phyloP scores from a whole-genome alignment of 2,329 filamentous ascomycete genomes.

The Fusarium graminum region DNA sequence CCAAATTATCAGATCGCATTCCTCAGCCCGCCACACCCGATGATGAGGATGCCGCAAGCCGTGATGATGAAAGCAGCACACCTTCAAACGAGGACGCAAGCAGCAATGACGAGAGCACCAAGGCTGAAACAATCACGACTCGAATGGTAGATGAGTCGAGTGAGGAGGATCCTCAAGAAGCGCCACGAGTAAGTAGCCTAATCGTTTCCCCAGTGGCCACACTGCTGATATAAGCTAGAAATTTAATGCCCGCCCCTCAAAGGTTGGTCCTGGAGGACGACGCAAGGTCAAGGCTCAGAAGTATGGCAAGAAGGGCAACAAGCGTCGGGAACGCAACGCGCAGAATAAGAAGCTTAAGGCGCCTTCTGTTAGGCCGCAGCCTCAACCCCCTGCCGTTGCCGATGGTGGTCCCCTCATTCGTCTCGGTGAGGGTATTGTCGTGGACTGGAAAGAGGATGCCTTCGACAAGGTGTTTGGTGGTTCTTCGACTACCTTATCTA shows the following conservation, averaged over 20 bases:
- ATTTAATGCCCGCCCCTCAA: constrained; percentile 45
- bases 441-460: constrained; percentile 84
- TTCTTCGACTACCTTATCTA: constrained; percentile 51
- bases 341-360: constrained; percentile 57
- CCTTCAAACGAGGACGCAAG: constrained; percentile 66
- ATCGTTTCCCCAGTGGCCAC: neutral
- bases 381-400: constrained; percentile 55
- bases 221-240: constrained; percentile 22
- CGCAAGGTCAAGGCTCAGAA: constrained; percentile 63
- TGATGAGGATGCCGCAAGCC: constrained; percentile 64
- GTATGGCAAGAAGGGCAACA: constrained; percentile 64
- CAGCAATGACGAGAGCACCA: constrained; percentile 63
- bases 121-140: constrained; percentile 56
- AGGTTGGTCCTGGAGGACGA: constrained; percentile 53
- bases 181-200: constrained; percentile 45
- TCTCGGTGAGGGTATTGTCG: constrained; percentile 84
- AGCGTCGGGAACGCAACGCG: constrained; percentile 60
- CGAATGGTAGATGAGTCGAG: constrained; percentile 71
- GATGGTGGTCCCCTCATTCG: constrained; percentile 76
- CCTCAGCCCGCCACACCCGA: constrained; percentile 57
- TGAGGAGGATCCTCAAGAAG: constrained; percentile 62
- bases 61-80: constrained; percentile 61
- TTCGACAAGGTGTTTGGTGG: constrained; percentile 78
- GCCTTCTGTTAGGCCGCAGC: constrained; percentile 52
- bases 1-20: constrained; percentile 63